These are phyloP conservation scores for Sisymbrium altissimum DNA, from an alignment of 345 rosid species.

Conservation along the genomic window DNA sequence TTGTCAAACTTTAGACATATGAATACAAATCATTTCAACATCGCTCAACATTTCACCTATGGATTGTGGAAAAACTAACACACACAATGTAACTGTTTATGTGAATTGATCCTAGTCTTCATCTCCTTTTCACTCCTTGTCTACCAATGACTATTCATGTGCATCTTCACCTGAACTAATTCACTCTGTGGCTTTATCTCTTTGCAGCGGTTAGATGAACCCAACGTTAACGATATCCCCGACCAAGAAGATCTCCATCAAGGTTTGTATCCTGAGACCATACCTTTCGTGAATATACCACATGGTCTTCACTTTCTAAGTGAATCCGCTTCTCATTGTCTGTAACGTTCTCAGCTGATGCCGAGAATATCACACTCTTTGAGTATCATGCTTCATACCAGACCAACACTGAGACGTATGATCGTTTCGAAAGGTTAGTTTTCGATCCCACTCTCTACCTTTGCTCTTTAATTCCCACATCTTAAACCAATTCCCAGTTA, in stretches of 20 bases:
- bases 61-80: not conserved
- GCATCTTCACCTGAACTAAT: conserved; percentile 4
- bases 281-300: not conserved
- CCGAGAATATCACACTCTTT: conserved; percentile 60
- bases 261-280: conserved; percentile 44
- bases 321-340: conserved; percentile 9
- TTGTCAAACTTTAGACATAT: too few species aligned
- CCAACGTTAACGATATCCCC: conserved; percentile 30
- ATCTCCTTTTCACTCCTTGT: not conserved
- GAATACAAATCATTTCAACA: not conserved
- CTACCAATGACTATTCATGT: not conserved
- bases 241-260: conserved; percentile 61
- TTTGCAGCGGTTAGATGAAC: conserved; percentile 64
- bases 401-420: conserved; percentile 40
- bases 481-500: not conserved
- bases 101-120: conserved; percentile 11
- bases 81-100: not conserved
- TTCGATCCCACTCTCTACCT: not conserved
- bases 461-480: not conserved
- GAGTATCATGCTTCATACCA: conserved; percentile 60
- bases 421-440: conserved; percentile 64
- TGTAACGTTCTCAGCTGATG: conserved; percentile 53
- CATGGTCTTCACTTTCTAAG: not conserved
- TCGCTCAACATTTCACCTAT: not conserved
- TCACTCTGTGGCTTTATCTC: not conserved